Conservation (phyloP, 495 filamentous ascomycete genomes). For the Arthonia radiata region DNA sequence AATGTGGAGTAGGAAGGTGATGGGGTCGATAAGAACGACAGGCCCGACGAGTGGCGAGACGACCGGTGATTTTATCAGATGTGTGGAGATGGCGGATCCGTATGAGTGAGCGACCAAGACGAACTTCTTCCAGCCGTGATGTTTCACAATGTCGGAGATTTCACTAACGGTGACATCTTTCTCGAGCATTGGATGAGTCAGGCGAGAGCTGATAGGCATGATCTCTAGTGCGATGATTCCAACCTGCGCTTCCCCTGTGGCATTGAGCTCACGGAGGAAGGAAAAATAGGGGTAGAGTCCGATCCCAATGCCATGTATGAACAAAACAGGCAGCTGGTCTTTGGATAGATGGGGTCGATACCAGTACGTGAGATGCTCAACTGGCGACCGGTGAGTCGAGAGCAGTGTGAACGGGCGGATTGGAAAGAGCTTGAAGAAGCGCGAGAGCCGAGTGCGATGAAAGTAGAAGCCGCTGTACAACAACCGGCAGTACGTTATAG, state of each 20-base stretch:
- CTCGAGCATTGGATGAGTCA: constrained; percentile 24
- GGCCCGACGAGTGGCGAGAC: constrained; percentile 20
- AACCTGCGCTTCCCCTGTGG: constrained; percentile 14
- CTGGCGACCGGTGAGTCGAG: constrained; percentile 16
- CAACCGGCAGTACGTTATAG: constrained; percentile 20
- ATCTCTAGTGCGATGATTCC: constrained; percentile 41
- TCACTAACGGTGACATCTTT: constrained; percentile 23
- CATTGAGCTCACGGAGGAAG: constrained; percentile 26
- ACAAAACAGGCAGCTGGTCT: constrained; percentile 29
- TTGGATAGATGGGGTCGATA: constrained; percentile 32
- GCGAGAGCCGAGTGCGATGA: constrained; percentile 11
- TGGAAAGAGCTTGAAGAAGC: constrained; percentile 23
- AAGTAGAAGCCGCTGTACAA: constrained; percentile 17
- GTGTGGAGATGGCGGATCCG: constrained; percentile 34
- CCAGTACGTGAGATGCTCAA: constrained; percentile 33
- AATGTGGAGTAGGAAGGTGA: constrained; percentile 37
- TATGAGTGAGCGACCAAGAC: constrained; percentile 33
- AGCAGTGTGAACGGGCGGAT: constrained; percentile 24
- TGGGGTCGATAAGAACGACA: constrained; percentile 35
- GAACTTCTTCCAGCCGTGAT: constrained; percentile 26
- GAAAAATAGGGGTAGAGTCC: constrained; percentile 35
- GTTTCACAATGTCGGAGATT: constrained; percentile 24
- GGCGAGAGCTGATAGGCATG: constrained; percentile 33
- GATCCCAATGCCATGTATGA: constrained; percentile 49
- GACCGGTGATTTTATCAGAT: constrained; percentile 24